These are phyloP conservation scores for Leptomonas pyrrhocoris DNA, from an alignment of 208 protist species.

Conservation along the genomic window DNA sequence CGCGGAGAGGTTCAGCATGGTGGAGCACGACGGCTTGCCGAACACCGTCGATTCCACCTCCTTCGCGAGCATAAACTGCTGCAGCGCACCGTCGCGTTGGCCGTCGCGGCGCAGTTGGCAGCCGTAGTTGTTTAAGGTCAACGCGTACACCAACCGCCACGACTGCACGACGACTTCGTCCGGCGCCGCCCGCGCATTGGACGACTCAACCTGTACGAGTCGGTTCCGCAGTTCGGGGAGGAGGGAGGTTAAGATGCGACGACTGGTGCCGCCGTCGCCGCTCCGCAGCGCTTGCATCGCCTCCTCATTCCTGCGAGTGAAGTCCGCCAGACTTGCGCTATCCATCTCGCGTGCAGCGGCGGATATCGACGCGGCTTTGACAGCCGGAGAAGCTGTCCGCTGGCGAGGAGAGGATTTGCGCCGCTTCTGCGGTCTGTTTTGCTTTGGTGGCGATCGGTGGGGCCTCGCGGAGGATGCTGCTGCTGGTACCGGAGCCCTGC, in stretches of 20 bases:
- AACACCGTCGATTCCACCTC: constrained; percentile 60
- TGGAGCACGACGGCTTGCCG: constrained; percentile 80
- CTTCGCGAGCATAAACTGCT: constrained; percentile 49
- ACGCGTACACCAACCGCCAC: constrained; percentile 70
- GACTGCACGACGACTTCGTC: not conserved
- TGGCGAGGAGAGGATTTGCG: not conserved
- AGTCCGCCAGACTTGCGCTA: constrained; percentile 30
- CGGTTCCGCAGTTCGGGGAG: constrained; percentile 20
- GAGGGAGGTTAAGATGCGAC: constrained; percentile 20
- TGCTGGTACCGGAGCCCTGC: too few species aligned
- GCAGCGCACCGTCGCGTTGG: constrained; percentile 47
- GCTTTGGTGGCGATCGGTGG: too few species aligned
- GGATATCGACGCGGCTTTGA: not conserved
- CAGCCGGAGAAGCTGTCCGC: not conserved
- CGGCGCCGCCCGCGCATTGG: constrained; percentile 9
- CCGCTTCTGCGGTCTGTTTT: too few species aligned
- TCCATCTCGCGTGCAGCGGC: not conserved
- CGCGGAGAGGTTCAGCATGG: constrained; percentile 86
- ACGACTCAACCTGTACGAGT: not conserved
- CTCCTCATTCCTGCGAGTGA: constrained; percentile 66
- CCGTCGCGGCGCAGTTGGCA: constrained; percentile 75
- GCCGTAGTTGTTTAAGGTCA: constrained; percentile 84
- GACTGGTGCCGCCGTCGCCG: constrained; percentile 47
- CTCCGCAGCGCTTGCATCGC: constrained; percentile 68
- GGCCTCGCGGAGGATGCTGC: too few species aligned